Base-by-base conservation (phyloP, 495 filamentous ascomycete species). In the Cudoniella acicularis region DNA sequence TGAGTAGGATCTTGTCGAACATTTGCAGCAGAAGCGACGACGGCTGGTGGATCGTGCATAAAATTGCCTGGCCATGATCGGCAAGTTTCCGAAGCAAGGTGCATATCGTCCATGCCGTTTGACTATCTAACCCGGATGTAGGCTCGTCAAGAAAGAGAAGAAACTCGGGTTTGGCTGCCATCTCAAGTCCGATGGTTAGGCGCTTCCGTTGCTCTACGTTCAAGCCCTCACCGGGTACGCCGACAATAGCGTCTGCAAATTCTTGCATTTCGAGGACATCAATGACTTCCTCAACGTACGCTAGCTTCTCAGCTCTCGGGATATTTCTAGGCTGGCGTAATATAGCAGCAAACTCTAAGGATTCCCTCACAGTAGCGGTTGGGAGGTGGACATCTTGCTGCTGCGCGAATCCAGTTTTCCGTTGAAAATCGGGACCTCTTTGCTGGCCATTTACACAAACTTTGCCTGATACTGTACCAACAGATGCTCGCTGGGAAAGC, bases 21-120 rank as follows among this genome's bases (percentile, higher is more conserved):
- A 87, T 82, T 68, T 93, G 85, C 76, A 96, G 92, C 47, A 96
- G 78, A 74, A 92, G 87, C 41, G 89, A 88, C 0, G 88, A 91
- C 2, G 90, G 90, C 65, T 96, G 91, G 68, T 96, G 92, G 60
- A 96, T 95, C 9, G 90, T 95, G 71, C 90, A 93, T 13, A 95
- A 81, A 70, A 95, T 86, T 20, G 91, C 90, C 62, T 95, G 91
- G 1, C 92, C 91, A 30, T 84, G 82, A 1, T 81, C 83, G 0
- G 91, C 86, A 11, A 96, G 79, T 73, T 94, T 95, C 41, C 84
- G 84, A 43, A 96, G 71, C 77, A 94, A 94, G 47, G 87, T 83
- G 11, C 93, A 83, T 59, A 94, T 95, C 60, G 91, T 91, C 74
- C 88, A 96, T 2, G 92, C 87, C 50, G 80, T 83, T 65, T 91